Percentiles rank a stretch among this genome's conserved stretches.
These are phyloP conservation scores for Boletus tylopilopsis DNA, from an alignment of 768 basidiomycete species.

Conservation along the genomic window DNA sequence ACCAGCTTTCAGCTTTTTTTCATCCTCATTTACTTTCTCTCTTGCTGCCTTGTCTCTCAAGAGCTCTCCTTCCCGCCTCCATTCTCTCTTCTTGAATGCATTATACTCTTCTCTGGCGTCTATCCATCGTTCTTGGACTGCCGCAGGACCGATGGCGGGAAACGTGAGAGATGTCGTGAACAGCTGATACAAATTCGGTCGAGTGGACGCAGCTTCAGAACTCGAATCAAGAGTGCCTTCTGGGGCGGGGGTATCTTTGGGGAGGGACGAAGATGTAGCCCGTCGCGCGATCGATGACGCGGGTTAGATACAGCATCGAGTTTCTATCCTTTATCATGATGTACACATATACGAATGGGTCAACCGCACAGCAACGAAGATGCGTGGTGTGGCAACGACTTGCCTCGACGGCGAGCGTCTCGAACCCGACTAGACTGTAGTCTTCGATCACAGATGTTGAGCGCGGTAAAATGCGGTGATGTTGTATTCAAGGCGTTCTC, in stretches of 20 bases:
- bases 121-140: slow-evolving; percentile 91
- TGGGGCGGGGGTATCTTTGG: slow-evolving; percentile 31
- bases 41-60: slow-evolving; percentile 23
- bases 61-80: slow-evolving; percentile 69
- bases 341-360: neutral
- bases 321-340: slow-evolving; percentile 84
- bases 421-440: slow-evolving; percentile 89
- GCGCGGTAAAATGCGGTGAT: slow-evolving; percentile 64
- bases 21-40: slow-evolving; percentile 7
- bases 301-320: slow-evolving; percentile 88
- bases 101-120: slow-evolving; percentile 82
- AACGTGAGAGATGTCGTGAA: too few species aligned
- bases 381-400: slow-evolving; percentile 10
- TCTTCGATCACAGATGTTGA: slow-evolving; percentile 97
- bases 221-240: slow-evolving; percentile 30
- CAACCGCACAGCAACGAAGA: neutral
- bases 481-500: slow-evolving; percentile 65
- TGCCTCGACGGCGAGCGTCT: slow-evolving; percentile 95
- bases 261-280: slow-evolving; percentile 88
- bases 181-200: slow-evolving; percentile 65
- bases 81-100: slow-evolving; percentile 70
- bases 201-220: slow-evolving; percentile 35
- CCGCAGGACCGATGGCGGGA: slow-evolving; percentile 53
- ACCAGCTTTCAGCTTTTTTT: slow-evolving; percentile 1
- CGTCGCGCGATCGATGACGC: slow-evolving; percentile 83